phyloP scores from a whole-genome alignment of 2,329 filamentous ascomycete genomes.

The Aspergillus sp. region DNA sequence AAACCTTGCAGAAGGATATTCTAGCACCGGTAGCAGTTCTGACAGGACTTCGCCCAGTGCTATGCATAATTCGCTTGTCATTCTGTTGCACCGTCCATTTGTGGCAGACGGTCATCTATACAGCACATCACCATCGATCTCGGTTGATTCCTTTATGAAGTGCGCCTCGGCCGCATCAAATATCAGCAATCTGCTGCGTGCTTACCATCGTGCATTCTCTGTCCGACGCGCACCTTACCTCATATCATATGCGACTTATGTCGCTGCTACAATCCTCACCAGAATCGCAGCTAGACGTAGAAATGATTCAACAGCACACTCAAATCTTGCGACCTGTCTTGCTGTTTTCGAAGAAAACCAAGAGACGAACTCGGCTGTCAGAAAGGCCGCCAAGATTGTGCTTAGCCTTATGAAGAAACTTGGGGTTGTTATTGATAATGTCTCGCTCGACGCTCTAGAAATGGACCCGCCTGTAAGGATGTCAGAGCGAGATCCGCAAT shows the following conservation, averaged over 20 bases:
- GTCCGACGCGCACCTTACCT: not conserved
- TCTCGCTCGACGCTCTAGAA: not conserved
- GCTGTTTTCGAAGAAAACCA: not conserved
- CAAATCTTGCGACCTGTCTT: not conserved
- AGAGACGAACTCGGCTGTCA: not conserved
- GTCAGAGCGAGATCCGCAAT: not conserved
- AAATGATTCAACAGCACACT: not conserved
- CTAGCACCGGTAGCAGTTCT: not conserved
- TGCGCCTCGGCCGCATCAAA: not conserved
- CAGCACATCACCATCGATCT: not conserved
- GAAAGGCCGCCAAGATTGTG: not conserved
- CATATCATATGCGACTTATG: not conserved
- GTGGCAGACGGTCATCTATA: not conserved
- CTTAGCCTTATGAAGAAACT: not conserved
- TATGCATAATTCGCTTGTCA: not conserved
- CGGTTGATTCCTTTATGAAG: not conserved
- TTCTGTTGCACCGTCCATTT: not conserved
- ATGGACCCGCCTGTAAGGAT: not conserved
- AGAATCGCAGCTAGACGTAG: not conserved
- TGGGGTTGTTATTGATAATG: not conserved
- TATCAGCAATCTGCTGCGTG: not conserved
- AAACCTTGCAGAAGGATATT: not conserved
- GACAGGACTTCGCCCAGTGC: not conserved
- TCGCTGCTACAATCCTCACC: not conserved
- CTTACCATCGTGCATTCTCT: not conserved